phyloP scores from a whole-genome alignment of 768 basidiomycete species.

The Serendipita sp. region DNA sequence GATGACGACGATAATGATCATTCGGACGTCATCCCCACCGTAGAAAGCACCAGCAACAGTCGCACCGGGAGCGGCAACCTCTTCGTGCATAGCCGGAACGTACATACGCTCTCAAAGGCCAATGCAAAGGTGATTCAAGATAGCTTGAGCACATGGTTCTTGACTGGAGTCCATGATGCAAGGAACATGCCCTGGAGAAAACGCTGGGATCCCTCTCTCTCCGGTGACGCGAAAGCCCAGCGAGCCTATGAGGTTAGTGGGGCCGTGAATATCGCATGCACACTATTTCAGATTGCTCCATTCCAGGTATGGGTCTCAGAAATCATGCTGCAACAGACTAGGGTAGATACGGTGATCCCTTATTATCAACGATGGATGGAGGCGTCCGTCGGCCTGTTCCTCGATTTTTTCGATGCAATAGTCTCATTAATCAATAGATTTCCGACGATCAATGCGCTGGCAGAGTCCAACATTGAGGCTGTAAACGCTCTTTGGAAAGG shows the following conservation, averaged over 20 bases:
- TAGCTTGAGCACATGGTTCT: conserved; percentile 46
- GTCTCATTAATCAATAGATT: conserved; percentile 32
- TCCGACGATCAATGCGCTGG: conserved; percentile 64
- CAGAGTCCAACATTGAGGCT: conserved; percentile 57
- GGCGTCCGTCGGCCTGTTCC: conserved; percentile 30
- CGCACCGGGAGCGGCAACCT: background rate
- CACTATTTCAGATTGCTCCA: background rate
- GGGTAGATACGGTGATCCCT: conserved; percentile 83
- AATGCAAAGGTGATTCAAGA: conserved; percentile 12
- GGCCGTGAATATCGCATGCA: too few species aligned
- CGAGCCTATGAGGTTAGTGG: conserved; percentile 77
- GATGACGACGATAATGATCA: background rate
- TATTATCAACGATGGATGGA: conserved; percentile 85
- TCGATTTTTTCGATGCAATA: background rate
- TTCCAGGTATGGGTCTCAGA: conserved; percentile 78
- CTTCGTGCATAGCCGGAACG: conserved; percentile 1
- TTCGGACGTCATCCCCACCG: background rate
- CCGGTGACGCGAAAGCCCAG: conserved; percentile 51
- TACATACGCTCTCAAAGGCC: background rate
- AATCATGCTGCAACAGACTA: conserved; percentile 95
- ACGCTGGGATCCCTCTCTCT: conserved; percentile 35
- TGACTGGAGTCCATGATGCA: conserved; percentile 35
- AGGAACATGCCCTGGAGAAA: conserved; percentile 93
- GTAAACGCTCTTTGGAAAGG: conserved; percentile 84
- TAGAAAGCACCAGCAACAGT: background rate